Evolutionary conservation across 2,329 filamentous ascomycete species (phyloP).

Genomic region (Beauveria brongniartii): DNA sequence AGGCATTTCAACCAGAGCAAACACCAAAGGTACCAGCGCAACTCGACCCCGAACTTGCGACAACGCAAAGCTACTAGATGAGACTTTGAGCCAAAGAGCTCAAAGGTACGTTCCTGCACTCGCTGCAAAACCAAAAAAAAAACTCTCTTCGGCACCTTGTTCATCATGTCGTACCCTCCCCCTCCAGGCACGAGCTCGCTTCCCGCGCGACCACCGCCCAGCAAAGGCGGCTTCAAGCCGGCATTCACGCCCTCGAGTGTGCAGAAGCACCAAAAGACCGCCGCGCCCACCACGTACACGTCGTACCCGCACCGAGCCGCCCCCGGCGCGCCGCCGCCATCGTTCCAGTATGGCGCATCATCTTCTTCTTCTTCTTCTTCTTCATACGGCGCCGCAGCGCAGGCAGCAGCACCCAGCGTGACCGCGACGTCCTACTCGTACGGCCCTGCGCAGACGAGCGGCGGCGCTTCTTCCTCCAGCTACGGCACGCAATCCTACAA

Average conservation of each 20-base stretch:
- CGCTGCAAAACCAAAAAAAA: slow-evolving; percentile 11
- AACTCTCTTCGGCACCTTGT: slow-evolving; percentile 27
- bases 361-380: neutral
- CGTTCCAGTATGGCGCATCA: slow-evolving; percentile 4
- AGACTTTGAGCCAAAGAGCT: slow-evolving; percentile 5
- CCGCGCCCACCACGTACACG: neutral
- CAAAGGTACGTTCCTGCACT: slow-evolving; percentile 11
- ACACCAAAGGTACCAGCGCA: neutral
- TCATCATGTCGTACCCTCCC: slow-evolving; percentile 80
- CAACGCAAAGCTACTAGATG: neutral
- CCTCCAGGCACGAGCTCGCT: slow-evolving; percentile 65
- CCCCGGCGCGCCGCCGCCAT: neutral
- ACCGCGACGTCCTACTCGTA: slow-evolving; percentile 28
- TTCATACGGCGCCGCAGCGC: slow-evolving; percentile 13
- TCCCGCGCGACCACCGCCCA: slow-evolving; percentile 66
- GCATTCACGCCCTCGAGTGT: slow-evolving; percentile 39
- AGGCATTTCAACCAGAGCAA: neutral
- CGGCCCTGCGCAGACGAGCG: slow-evolving; percentile 18
- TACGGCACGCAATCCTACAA: no score
- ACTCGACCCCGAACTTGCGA: neutral
- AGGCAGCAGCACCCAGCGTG: slow-evolving; percentile 19
- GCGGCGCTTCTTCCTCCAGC: slow-evolving; percentile 11
- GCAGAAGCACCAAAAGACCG: slow-evolving; percentile 10
- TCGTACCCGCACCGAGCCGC: slow-evolving; percentile 9
- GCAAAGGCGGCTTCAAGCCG: slow-evolving; percentile 33